These are phyloP conservation scores for Ogataea salicorniae DNA, from an alignment of 805 yeast genomes.

Conservation along the genomic window DNA sequence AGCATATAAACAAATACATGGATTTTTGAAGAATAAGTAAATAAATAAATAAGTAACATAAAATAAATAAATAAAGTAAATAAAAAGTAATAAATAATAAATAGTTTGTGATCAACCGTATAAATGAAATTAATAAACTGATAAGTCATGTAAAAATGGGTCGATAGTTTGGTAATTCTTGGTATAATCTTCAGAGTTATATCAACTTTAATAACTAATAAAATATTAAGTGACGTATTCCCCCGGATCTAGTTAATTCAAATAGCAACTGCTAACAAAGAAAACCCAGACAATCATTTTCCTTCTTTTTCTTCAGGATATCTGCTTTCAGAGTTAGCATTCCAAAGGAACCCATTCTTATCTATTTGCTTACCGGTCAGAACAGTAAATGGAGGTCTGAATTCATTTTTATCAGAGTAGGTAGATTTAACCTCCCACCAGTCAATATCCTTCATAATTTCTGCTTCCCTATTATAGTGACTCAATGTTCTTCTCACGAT, in stretches of 20 bases:
- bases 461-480: constrained; percentile 64
- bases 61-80: constrained; percentile 1
- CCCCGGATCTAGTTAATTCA: too few relatives aligned
- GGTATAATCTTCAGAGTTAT: too few relatives aligned
- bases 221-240: too few relatives aligned
- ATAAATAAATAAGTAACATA: background rate
- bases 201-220: too few relatives aligned
- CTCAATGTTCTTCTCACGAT: constrained; percentile 64
- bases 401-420: constrained; percentile 30
- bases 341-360: constrained; percentile 23
- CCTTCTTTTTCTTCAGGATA: constrained; percentile 8
- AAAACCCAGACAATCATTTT: background rate
- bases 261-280: too few relatives aligned
- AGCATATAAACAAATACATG: constrained; percentile 5
- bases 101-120: background rate
- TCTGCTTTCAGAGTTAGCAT: constrained; percentile 30
- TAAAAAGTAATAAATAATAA: constrained; percentile 4
- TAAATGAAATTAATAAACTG: too few relatives aligned
- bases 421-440: constrained; percentile 54
- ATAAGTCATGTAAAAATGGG: too few relatives aligned
- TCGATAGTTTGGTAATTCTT: too few relatives aligned
- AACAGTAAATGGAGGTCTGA: constrained; percentile 34
- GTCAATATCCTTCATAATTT: constrained; percentile 55
- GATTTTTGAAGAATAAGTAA: constrained; percentile 9
- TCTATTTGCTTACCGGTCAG: constrained; percentile 33